These are phyloP conservation scores for Urostyla sp. DNA, from an alignment of 73 alveolate genomes.

Conservation along the genomic window DNA sequence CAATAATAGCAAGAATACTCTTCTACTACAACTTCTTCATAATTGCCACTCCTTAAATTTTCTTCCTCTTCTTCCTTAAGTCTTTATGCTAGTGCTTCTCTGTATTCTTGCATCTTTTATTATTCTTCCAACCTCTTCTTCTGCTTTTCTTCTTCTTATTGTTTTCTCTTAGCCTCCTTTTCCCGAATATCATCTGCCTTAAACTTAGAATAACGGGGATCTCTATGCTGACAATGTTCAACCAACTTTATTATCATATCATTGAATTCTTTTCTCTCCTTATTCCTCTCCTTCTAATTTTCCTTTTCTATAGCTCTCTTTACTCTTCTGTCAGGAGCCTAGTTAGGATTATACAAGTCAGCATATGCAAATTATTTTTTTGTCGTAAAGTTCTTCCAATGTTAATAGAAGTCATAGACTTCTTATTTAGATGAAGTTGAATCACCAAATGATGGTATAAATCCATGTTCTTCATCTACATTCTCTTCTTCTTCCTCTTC, in stretches of 20 bases:
- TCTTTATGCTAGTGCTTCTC: slow-evolving; percentile 55
- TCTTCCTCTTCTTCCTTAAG: slow-evolving; percentile 63
- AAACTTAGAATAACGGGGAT: slow-evolving; percentile 66
- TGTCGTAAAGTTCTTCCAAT: slow-evolving; percentile 87
- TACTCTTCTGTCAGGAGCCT: slow-evolving; percentile 86
- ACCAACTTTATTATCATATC: slow-evolving; percentile 76
- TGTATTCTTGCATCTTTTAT: slow-evolving; percentile 21
- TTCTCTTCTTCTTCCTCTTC: slow-evolving; percentile 86
- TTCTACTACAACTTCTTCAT: slow-evolving; percentile 53
- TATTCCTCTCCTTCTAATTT: slow-evolving; percentile 82
- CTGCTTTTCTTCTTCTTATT: slow-evolving; percentile 45
- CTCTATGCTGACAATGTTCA: slow-evolving; percentile 78
- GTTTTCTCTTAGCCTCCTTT: slow-evolving; percentile 40
- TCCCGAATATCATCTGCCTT: slow-evolving; percentile 38
- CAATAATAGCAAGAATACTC: slow-evolving; percentile 81
- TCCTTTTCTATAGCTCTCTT: slow-evolving; percentile 84
- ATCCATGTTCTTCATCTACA: slow-evolving; percentile 71
- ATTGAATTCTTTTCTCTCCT: slow-evolving; percentile 78
- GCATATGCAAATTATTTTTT: slow-evolving; percentile 81
- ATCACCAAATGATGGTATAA: slow-evolving; percentile 81
- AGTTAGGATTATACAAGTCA: slow-evolving; percentile 81
- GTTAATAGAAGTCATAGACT: slow-evolving; percentile 72
- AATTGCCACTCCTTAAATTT: slow-evolving; percentile 47
- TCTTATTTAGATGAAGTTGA: slow-evolving; percentile 55
- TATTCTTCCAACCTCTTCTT: slow-evolving; percentile 36